Evolutionary conservation across 2,329 filamentous ascomycete genomes (phyloP).

Genomic region (Zymoseptoria passerinii): DNA sequence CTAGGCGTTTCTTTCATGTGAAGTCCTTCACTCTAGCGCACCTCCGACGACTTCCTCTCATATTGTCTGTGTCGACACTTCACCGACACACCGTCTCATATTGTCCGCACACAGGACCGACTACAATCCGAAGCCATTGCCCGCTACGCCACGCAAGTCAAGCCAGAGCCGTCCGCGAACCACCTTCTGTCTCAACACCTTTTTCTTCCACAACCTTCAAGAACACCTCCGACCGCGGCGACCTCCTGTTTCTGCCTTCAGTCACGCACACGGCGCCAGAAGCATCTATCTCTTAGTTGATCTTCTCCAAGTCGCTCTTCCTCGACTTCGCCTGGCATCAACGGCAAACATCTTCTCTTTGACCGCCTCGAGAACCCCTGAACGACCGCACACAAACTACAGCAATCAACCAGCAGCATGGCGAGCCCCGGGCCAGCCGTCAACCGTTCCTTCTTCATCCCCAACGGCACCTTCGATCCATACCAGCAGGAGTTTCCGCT

Average conservation of each 20-base stretch:
- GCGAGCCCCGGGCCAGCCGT: constrained; percentile 1
- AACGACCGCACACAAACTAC: constrained; percentile 3
- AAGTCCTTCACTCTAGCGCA: neutral
- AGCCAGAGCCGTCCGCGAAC: neutral
- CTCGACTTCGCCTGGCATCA: constrained; percentile 3
- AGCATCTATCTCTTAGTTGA: neutral
- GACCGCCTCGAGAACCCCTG: neutral
- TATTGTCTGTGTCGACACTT: too few relatives aligned
- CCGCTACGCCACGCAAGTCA: neutral
- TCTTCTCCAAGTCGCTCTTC: constrained; percentile 6
- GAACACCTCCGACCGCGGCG: neutral
- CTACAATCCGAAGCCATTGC: neutral
- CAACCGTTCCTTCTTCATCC: neutral
- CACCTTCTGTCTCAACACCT: neutral
- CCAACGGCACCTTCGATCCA: constrained; percentile 38
- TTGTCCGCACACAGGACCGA: too few relatives aligned
- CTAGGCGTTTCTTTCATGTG: neutral
- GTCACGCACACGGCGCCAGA: neutral
- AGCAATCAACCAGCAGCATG: constrained; percentile 4
- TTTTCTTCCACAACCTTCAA: neutral
- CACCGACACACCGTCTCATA: too few relatives aligned
- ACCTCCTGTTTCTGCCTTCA: neutral
- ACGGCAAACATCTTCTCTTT: constrained; percentile 9
- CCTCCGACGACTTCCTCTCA: neutral
- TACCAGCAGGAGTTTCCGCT: constrained; percentile 46